Percentiles rank a stretch among this genome's conserved stretches.
Conservation (phyloP, 1,284 basidiomycete species). For the Cutaneotrichosporon daszewskae region DNA sequence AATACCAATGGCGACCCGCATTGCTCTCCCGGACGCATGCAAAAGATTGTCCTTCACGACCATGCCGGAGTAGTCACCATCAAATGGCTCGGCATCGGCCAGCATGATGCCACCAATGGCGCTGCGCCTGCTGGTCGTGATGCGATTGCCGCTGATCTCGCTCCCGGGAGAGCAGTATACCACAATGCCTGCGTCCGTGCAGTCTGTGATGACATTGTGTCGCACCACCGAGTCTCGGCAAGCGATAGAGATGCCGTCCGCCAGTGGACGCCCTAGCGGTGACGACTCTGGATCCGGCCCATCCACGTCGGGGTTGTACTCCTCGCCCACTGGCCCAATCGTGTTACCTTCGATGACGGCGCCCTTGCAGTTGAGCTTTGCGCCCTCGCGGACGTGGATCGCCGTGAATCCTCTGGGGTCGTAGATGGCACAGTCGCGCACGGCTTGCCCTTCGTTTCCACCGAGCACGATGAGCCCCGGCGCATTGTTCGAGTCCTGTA, state of each 20-base stretch:
- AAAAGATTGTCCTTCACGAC: constrained; percentile 46
- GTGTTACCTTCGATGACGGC: constrained; percentile 44
- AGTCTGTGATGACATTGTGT: constrained; percentile 45
- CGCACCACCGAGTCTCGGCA: constrained; percentile 41
- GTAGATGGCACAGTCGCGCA: constrained; percentile 32
- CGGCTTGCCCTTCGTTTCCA: constrained; percentile 45
- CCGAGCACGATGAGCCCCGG: constrained; percentile 43
- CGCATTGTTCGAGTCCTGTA: constrained; percentile 20
- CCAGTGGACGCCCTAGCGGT: constrained; percentile 44
- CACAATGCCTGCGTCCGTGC: constrained; percentile 46
- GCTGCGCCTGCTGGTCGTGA: constrained; percentile 31
- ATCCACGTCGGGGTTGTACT: constrained; percentile 42
- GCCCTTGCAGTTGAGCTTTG: constrained; percentile 40
- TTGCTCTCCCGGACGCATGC: constrained; percentile 37
- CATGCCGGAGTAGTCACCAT: constrained; percentile 46
- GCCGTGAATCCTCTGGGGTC: constrained; percentile 48
- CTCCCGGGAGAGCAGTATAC: constrained; percentile 50
- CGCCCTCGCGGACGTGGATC: constrained; percentile 47
- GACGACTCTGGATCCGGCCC: constrained; percentile 46
- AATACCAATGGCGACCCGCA: constrained; percentile 51
- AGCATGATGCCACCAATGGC: constrained; percentile 50
- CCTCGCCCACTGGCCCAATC: constrained; percentile 48
- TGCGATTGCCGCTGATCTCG: constrained; percentile 43
- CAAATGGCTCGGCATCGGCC: constrained; percentile 48
- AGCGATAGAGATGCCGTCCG: constrained; percentile 45